Conservation (phyloP, 2,329 filamentous ascomycete species). For the Xylaria hypoxylon region DNA sequence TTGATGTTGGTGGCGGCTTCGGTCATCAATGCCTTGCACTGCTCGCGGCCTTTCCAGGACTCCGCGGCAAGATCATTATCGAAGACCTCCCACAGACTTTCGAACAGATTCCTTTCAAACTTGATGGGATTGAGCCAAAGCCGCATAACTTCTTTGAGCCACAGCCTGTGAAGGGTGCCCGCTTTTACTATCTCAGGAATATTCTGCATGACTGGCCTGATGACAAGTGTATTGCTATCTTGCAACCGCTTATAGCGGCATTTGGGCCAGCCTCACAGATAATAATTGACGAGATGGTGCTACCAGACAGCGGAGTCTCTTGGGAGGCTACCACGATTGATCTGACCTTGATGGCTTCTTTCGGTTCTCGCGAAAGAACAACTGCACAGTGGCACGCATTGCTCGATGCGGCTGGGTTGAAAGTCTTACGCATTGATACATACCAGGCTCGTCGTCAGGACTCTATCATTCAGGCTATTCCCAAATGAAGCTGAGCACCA, state of each 20-base stretch:
- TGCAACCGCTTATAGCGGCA: conserved; percentile 49
- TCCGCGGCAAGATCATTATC: conserved; percentile 2
- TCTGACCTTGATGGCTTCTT: conserved; percentile 53
- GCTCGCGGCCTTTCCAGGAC: conserved; percentile 1
- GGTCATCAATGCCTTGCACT: conserved; percentile 38
- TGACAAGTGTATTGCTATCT: conserved; percentile 49
- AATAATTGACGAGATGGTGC: conserved; percentile 58
- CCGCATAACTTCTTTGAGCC: conserved; percentile 47
- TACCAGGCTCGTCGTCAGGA: conserved; percentile 37
- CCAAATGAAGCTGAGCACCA: conserved; percentile 6
- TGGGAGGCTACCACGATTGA: conserved; percentile 52
- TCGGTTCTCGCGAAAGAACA: conserved; percentile 53
- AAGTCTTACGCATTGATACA: conserved; percentile 30
- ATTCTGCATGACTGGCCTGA: conserved; percentile 56
- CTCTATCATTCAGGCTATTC: conserved; percentile 38
- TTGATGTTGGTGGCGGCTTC: conserved; percentile 33
- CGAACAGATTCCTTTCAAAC: conserved; percentile 1
- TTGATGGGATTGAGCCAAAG: conserved; percentile 26
- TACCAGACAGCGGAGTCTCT: conserved; percentile 52
- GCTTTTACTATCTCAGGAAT: conserved; percentile 54
- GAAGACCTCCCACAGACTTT: conserved; percentile 20
- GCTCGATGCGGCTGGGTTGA: conserved; percentile 42
- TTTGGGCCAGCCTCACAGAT: conserved; percentile 53
- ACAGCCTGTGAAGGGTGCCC: conserved; percentile 48
- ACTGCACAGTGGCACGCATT: conserved; percentile 50